phyloP scores from a whole-genome alignment of 1,284 basidiomycete genomes.

The Ustilago lituana region DNA sequence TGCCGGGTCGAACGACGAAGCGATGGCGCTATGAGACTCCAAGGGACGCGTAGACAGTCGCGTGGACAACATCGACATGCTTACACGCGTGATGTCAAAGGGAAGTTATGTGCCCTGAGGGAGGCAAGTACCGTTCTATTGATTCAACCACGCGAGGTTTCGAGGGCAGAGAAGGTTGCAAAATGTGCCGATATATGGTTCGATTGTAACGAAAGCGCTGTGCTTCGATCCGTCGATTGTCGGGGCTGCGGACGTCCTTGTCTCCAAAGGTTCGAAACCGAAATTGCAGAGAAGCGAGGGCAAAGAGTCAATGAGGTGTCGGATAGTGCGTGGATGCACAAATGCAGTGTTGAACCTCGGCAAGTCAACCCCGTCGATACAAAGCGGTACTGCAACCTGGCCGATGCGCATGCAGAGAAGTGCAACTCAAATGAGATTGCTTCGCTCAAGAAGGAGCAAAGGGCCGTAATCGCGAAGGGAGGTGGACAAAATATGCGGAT shows the following conservation, averaged over 20 bases:
- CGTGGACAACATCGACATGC: slow-evolving; percentile 28
- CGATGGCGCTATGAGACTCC: slow-evolving; percentile 6
- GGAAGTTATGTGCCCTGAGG: not conserved
- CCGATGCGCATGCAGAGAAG: not conserved
- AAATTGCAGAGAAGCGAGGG: not conserved
- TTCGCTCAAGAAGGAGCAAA: too few species aligned
- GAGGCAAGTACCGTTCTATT: too few species aligned
- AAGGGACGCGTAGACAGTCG: slow-evolving; percentile 17
- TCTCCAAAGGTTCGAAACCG: slow-evolving; percentile 20
- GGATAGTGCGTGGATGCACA: slow-evolving; percentile 12
- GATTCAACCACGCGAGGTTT: too few species aligned
- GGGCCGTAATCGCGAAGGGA: too few species aligned
- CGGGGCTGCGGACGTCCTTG: slow-evolving; percentile 1
- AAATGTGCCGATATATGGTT: too few species aligned
- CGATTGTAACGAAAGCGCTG: too few species aligned
- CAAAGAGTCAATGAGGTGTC: slow-evolving; percentile 3
- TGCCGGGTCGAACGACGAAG: slow-evolving; percentile 20
- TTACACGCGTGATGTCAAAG: not conserved
- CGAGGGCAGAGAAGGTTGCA: too few species aligned
- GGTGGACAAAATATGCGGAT: too few species aligned
- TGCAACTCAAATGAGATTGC: too few species aligned
- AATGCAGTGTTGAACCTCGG: not conserved
- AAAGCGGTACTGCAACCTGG: not conserved
- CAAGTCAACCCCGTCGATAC: not conserved
- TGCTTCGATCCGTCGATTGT: slow-evolving; percentile 11